Evolutionary conservation across 352 stramenopile genomes (phyloP).

Genomic region (Sclerospora graminicola): DNA sequence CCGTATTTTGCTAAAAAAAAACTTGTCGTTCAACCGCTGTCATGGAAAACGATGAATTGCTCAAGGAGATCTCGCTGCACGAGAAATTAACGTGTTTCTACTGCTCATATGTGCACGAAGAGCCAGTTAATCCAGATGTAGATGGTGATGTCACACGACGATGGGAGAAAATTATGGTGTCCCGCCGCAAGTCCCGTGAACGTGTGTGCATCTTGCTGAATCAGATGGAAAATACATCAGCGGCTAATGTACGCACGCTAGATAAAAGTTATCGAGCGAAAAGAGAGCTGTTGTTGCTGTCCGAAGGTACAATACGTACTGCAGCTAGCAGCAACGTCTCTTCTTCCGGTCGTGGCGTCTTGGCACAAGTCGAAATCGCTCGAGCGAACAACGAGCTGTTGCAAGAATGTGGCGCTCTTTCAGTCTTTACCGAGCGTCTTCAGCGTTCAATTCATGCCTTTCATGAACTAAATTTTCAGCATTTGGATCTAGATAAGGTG

Average conservation of each 20-base stretch:
- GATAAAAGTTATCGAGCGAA: conserved; percentile 68
- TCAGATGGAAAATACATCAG: conserved; percentile 60
- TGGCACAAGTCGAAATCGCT: conserved; percentile 45
- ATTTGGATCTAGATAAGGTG: conserved; percentile 54
- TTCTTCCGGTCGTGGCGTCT: conserved; percentile 7
- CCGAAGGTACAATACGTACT: conserved; percentile 32
- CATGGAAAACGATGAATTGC: conserved; percentile 19
- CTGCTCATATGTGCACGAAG: conserved; percentile 58
- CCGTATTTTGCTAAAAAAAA: no score
- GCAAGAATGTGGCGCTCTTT: conserved; percentile 56
- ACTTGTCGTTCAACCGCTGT: no score
- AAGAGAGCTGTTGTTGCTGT: conserved; percentile 51
- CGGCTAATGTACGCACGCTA: conserved; percentile 40
- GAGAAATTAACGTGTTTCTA: conserved; percentile 73
- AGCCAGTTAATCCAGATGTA: conserved; percentile 31
- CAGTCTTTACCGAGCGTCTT: conserved; percentile 53
- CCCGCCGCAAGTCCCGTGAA: conserved; percentile 49
- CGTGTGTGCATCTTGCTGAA: conserved; percentile 48
- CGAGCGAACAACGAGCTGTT: conserved; percentile 60
- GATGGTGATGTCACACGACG: conserved; percentile 38
- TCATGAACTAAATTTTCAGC: conserved; percentile 60
- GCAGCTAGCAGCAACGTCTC: conserved; percentile 5
- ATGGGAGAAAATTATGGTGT: conserved; percentile 53
- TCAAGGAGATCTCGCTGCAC: conserved; percentile 42
- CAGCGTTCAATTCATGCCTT: conserved; percentile 57